These are phyloP conservation scores for Agaricus subrufescens DNA, from an alignment of 768 basidiomycete genomes.

Conservation along the genomic window DNA sequence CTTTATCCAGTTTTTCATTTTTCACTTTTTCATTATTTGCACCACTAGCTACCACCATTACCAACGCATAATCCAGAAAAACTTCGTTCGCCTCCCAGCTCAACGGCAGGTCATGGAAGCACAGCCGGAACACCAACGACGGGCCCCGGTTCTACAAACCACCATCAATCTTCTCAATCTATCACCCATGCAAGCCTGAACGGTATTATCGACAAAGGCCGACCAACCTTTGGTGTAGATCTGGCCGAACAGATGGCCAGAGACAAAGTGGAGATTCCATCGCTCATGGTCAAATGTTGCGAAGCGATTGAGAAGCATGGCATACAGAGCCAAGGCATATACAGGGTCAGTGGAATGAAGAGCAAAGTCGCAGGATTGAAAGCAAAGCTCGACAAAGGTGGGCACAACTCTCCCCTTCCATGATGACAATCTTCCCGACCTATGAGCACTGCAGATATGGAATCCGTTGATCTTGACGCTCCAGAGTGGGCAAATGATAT, in stretches of 20 bases:
- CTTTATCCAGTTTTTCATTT: conserved; percentile 3
- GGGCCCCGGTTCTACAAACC: conserved; percentile 2
- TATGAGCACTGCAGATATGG: conserved; percentile 51
- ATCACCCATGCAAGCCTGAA: conserved; percentile 12
- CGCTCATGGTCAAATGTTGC: conserved; percentile 83
- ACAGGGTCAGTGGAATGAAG: conserved; percentile 88
- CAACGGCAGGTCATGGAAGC: conserved; percentile 10
- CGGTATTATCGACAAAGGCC: conserved; percentile 52
- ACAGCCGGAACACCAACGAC: neutral
- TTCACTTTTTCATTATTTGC: neutral
- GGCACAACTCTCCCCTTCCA: neutral
- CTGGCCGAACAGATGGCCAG: conserved; percentile 91
- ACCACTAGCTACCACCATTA: conserved; percentile 57
- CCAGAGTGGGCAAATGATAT: conserved; percentile 93
- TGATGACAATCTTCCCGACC: conserved; percentile 6
- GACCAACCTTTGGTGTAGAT: conserved; percentile 90
- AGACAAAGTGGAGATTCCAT: conserved; percentile 86
- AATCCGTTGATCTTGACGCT: conserved; percentile 80
- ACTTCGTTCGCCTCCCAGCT: conserved; percentile 15
- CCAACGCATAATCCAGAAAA: conserved; percentile 31
- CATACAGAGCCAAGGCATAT: conserved; percentile 80
- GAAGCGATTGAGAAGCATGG: conserved; percentile 91
- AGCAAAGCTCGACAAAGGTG: conserved; percentile 82
- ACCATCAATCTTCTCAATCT: neutral
- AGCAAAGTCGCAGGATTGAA: conserved; percentile 83